Percentiles rank a stretch among this genome's conserved stretches.
These are phyloP conservation scores for Globisporangium nagaii DNA, from an alignment of 352 stramenopile genomes.

Conservation along the genomic window DNA sequence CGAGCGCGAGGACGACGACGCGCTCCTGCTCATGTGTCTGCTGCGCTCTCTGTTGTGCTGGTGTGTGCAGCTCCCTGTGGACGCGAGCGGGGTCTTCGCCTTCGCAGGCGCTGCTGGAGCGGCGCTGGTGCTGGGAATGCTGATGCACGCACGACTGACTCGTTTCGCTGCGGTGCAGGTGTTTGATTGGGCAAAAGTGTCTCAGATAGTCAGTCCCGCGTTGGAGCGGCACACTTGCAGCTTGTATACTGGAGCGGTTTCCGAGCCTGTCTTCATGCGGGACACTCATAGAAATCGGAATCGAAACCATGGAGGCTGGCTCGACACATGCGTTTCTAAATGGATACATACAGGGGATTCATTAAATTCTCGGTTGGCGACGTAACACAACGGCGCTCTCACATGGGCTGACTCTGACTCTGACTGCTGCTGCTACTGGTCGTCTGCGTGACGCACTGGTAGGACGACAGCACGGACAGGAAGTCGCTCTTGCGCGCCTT, in stretches of 20 bases:
- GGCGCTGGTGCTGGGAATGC: no score
- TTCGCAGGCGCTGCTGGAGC: no score
- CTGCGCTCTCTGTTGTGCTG: no score
- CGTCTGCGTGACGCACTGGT: constrained; percentile 47
- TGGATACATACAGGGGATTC: background rate
- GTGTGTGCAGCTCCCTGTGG: no score
- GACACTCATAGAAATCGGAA: background rate
- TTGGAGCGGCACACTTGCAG: no score
- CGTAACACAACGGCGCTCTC: background rate
- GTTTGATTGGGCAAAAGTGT: no score
- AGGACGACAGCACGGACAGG: constrained; percentile 67
- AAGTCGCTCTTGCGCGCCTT: constrained; percentile 43
- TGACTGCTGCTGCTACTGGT: constrained; percentile 24
- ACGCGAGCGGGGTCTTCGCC: no score
- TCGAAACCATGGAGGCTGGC: background rate
- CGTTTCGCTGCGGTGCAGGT: no score
- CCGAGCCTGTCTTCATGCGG: no score
- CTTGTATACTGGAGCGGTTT: no score
- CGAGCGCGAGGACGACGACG: constrained; percentile 14
- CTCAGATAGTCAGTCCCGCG: no score
- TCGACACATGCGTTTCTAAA: constrained; percentile 2
- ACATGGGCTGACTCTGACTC: constrained; percentile 33
- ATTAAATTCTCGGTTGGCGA: background rate
- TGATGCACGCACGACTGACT: no score
- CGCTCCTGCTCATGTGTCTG: background rate